Base-by-base conservation (phyloP, 306 rosid genomes). In the Luffa acutangula region DNA sequence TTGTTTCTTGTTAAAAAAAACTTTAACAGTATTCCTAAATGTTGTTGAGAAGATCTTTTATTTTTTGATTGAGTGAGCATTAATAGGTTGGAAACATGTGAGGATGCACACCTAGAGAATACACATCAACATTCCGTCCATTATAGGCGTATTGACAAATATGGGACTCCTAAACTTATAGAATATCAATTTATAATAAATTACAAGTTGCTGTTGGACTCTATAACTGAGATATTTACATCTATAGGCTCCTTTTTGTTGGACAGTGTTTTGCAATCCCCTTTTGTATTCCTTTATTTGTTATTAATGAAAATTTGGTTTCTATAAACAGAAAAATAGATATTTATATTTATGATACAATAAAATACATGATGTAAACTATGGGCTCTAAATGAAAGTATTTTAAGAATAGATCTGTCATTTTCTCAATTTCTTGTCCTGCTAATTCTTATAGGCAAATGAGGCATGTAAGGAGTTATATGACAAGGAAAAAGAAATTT, bases 391-490 rank as follows among this genome's bases (percentile, higher is more conserved):
- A 73, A 73, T 73, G 59, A 45, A 14, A 33, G 45, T 73, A 31
- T 53, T 49, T 31, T 11, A 54, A 37, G 33, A 60, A 67, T 43
- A 20, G 4, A 7, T 52, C 78, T 74, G 52, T 82, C 57, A 63
- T 74, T 1, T 53, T 82, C 70, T 80, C 42, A 73, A 37, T 42
- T 80, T 79, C 66, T 52, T 36, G 79, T 78, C 82, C 64, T 88
- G 54, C 75, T 84, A 78, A 71, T 67, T 88, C 82, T 85, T 79
- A 77, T 70, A 95, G 98, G 97, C 97, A 39, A 95, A 89, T 75
- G 97, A 93, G 82, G 90, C 97, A 12, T 92, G 97, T 4, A 95
- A 93, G 86, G 97, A 92, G 86, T 87, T 92, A 83, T 85, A 87
- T 80, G 97, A 89, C 78, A 95, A 89, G 85, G 98, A 93, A 87